Evolutionary conservation across 371 early-diverging fungal genomes (phyloP).

Genomic region (Rhizopus arrhizus): DNA sequence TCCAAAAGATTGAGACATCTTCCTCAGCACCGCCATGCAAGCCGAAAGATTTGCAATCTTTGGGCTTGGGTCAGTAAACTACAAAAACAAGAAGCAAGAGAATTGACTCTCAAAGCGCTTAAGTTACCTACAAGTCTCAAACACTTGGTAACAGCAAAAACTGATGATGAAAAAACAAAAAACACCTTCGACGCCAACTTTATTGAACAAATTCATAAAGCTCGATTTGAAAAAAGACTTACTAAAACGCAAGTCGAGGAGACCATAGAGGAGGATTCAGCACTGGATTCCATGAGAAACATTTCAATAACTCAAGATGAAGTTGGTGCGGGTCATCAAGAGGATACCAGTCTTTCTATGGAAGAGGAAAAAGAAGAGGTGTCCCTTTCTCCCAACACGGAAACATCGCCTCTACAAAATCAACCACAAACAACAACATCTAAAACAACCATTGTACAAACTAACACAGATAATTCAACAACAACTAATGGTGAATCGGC

Average conservation of each 20-base stretch:
- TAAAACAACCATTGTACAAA: not conserved
- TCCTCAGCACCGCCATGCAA: not conserved
- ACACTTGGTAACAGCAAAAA: slow-evolving; percentile 4
- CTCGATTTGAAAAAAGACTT: slow-evolving; percentile 7
- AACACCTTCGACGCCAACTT: slow-evolving; percentile 4
- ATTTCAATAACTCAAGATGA: too few species aligned
- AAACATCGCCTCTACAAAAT: not conserved
- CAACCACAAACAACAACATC: slow-evolving; percentile 6
- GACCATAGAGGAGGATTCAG: not conserved
- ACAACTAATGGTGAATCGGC: too few species aligned
- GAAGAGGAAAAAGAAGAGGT: slow-evolving; percentile 1
- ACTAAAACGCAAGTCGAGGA: not conserved
- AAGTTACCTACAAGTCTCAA: slow-evolving; percentile 8
- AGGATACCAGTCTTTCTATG: not conserved
- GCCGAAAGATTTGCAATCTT: slow-evolving; percentile 6
- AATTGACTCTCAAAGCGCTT: slow-evolving; percentile 2
- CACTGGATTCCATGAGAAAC: too few species aligned
- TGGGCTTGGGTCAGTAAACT: not conserved
- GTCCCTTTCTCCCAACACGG: not conserved
- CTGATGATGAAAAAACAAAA: not conserved
- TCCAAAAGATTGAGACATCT: slow-evolving; percentile 1
- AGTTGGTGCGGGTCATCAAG: too few species aligned
- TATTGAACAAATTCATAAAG: slow-evolving; percentile 4
- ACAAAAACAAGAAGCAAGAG: not conserved
- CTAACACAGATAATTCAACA: too few species aligned